Base-by-base conservation (phyloP, 768 basidiomycete species). In the Mycena galericulata region DNA sequence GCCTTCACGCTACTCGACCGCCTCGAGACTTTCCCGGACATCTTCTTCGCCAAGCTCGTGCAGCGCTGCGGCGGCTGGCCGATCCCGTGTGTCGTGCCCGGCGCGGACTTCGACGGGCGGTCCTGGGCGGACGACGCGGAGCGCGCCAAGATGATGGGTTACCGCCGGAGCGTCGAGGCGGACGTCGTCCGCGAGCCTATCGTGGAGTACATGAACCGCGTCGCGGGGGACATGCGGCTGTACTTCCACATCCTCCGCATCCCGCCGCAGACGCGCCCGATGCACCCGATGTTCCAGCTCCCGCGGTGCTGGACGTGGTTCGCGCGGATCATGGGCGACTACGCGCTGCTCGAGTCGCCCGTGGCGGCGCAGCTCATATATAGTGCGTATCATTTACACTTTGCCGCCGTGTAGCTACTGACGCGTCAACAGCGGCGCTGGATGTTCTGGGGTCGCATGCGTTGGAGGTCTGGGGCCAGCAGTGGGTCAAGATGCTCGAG, bases 61-160 rank as follows among this genome's bases (percentile, higher is more conserved):
- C 96, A 97, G 78, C 89, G 92, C 26, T 88, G 92, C 22, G 97
- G 97, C 45, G 92, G 92, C 27, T 98, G 96, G 96, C 85, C 91
- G 0, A 83, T 97, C 3, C 95, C 95, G 0, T 83, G 83, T 54
- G 84, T 83, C 20, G 83, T 94, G 0, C 88, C 90, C 0, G 73
- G 78, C 17, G 78, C 79, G 18, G 88, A 92, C 62, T 79, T 85
- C 20, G 87, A 88, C 61, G 85, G 81, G 5, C 76, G 78, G 22
- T 74, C 83, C 20, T 90, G 88, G 86, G 72, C 75, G 36, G 76
- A 76, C 50, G 80, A 82, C 0, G 77, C 58, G 17, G 79, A 82
- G 22, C 79, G 81, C 38, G 76, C 59, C 50, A 91, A 89, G 75
- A 86, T 86, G 26, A 84, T 85, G 76, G 92, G 92, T 1, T 89